phyloP scores from a whole-genome alignment of 202 grass and related monocot genomes.

The Cymbopogon flexuosus region DNA sequence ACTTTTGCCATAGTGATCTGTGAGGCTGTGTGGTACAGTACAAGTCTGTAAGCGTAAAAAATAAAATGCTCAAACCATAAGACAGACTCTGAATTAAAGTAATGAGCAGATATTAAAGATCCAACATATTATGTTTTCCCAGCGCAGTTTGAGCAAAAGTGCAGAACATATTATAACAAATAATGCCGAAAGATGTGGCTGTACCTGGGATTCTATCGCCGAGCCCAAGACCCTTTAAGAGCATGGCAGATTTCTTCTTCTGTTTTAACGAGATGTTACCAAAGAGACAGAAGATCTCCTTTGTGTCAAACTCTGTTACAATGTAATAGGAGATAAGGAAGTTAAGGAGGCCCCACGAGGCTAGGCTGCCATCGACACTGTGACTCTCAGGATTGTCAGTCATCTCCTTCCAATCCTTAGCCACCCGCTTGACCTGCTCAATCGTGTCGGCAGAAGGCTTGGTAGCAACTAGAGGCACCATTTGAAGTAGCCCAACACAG shows the following conservation, averaged over 20 bases:
- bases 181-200: constrained; percentile 2
- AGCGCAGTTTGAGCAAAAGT: constrained; percentile 14
- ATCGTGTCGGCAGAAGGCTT: not conserved
- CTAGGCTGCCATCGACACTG: not conserved
- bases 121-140: not conserved
- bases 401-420: constrained; percentile 44
- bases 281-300: constrained; percentile 34
- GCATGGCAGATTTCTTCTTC: not conserved
- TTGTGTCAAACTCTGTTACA: constrained; percentile 27
- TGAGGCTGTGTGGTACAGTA: not conserved
- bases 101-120: not conserved
- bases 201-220: constrained; percentile 28
- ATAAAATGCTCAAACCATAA: not conserved
- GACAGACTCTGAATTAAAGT: not conserved
- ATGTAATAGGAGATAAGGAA: constrained; percentile 46
- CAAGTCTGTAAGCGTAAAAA: not conserved
- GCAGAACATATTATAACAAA: not conserved
- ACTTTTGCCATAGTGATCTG: not conserved
- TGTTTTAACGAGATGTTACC: constrained; percentile 11
- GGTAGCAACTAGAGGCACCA: not conserved
- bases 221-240: constrained; percentile 37
- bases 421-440: constrained; percentile 35
- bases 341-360: constrained; percentile 38
- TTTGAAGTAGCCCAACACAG: constrained; percentile 14
- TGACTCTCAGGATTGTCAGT: not conserved